Evolutionary conservation across 1,284 basidiomycete genomes (phyloP).

Genomic region (Irpex lacteus): DNA sequence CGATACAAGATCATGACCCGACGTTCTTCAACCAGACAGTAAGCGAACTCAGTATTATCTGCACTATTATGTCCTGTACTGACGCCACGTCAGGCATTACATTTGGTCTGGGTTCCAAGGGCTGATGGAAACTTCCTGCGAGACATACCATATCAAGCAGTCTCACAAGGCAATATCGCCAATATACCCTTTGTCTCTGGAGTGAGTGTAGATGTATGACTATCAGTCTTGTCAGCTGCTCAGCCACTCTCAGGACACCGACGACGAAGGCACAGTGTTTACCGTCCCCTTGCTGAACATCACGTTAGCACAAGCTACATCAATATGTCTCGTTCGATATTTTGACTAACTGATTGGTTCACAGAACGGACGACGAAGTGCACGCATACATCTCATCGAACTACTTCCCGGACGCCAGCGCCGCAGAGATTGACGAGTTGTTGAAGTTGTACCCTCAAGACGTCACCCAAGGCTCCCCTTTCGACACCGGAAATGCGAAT

Average conservation of each 20-base stretch:
- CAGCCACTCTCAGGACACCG: background rate
- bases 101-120: constrained; percentile 25
- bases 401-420: constrained; percentile 20
- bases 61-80: no score
- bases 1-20: no score
- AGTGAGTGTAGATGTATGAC: background rate
- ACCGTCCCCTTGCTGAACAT: background rate
- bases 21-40: no score
- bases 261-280: background rate
- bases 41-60: no score
- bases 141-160: constrained; percentile 20
- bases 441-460: constrained; percentile 25
- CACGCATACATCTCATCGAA: constrained; percentile 32
- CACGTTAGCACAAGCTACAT: background rate
- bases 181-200: constrained; percentile 29
- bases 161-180: constrained; percentile 22
- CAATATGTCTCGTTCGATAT: background rate
- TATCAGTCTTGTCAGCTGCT: no score
- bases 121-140: constrained; percentile 29
- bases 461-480: constrained; percentile 47
- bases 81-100: constrained; percentile 1
- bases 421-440: constrained; percentile 17
- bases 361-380: constrained; percentile 36
- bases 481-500: constrained; percentile 42
- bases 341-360: constrained; percentile 16